Percentiles rank a stretch among this genome's conserved stretches.
Evolutionary conservation across 352 stramenopile species (phyloP).

Genomic region (Phytopythium cucurbitacearum): DNA sequence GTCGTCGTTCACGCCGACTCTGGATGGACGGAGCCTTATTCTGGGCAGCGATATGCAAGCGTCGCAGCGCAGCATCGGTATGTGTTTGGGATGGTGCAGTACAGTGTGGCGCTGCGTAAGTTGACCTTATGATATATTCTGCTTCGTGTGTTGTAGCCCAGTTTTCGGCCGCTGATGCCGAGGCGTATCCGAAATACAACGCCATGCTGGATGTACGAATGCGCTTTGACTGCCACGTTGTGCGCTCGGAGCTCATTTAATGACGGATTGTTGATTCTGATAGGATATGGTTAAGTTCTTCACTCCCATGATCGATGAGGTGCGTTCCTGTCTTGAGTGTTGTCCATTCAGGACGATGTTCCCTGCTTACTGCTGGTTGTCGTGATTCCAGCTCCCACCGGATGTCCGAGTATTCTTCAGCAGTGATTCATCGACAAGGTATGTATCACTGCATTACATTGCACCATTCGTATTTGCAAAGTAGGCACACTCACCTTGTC

Average conservation of each 20-base stretch:
- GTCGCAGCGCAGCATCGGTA: conserved; percentile 77
- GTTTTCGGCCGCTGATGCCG: conserved; percentile 74
- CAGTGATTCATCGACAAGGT: conserved; percentile 37
- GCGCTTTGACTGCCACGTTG: background rate
- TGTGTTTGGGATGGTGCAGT: background rate
- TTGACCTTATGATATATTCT: conserved; percentile 1
- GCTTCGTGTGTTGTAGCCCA: conserved; percentile 40
- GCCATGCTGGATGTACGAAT: conserved; percentile 60
- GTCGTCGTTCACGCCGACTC: conserved; percentile 85
- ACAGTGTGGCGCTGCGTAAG: background rate
- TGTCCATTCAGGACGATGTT: background rate
- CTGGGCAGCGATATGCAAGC: conserved; percentile 70
- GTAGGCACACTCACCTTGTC: background rate
- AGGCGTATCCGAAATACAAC: conserved; percentile 81
- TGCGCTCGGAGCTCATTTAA: too few species aligned
- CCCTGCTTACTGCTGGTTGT: too few species aligned
- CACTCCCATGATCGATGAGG: conserved; percentile 77
- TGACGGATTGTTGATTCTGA: background rate
- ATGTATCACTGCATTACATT: background rate
- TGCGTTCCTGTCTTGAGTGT: conserved; percentile 10
- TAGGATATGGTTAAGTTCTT: conserved; percentile 82
- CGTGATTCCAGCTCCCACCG: conserved; percentile 41
- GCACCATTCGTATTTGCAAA: background rate
- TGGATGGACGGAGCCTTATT: conserved; percentile 73
- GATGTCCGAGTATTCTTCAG: conserved; percentile 72